A percentile compares a stretch with the other conserved stretches of the same genome.
Evolutionary conservation across 1,284 basidiomycete species (phyloP).

Genomic region (Flammula alnicola): DNA sequence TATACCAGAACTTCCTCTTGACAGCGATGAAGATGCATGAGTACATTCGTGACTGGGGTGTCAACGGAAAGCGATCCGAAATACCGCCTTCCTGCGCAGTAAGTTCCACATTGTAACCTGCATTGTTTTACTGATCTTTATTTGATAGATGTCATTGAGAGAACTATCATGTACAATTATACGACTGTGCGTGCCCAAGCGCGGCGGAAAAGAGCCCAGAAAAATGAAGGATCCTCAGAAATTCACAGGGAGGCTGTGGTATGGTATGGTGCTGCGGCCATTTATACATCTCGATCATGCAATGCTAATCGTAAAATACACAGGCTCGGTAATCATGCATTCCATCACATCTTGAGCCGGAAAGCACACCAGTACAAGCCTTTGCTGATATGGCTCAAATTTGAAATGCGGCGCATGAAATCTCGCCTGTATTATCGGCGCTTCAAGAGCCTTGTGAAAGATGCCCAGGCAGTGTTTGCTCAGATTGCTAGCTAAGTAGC

Average conservation of each 20-base stretch:
- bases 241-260: constrained; percentile 57
- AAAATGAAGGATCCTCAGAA: constrained; percentile 40
- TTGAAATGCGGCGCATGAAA: constrained; percentile 52
- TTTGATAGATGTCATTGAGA: constrained; percentile 43
- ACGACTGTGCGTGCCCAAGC: constrained; percentile 55
- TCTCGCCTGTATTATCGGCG: constrained; percentile 45
- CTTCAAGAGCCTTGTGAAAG: constrained; percentile 52
- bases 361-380: constrained; percentile 56
- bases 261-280: constrained; percentile 55
- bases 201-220: constrained; percentile 46
- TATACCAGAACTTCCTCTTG: constrained; percentile 88
- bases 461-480: constrained; percentile 41
- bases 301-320: constrained; percentile 7
- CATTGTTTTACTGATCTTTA: constrained; percentile 4
- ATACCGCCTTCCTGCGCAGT: constrained; percentile 59
- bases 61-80: constrained; percentile 46
- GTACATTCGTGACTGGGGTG: constrained; percentile 73
- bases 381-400: constrained; percentile 52
- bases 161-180: constrained; percentile 61
- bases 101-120: constrained; percentile 27
- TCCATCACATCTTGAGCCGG: constrained; percentile 63
- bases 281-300: not conserved
- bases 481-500: constrained; percentile 29
- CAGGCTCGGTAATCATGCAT: constrained; percentile 85
- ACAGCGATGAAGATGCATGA: constrained; percentile 88